Evolutionary conservation across 2,329 filamentous ascomycete species (phyloP), one percentile per base, ranked within the genome.

Genomic region (Trichoderma cornu-damae): DNA sequence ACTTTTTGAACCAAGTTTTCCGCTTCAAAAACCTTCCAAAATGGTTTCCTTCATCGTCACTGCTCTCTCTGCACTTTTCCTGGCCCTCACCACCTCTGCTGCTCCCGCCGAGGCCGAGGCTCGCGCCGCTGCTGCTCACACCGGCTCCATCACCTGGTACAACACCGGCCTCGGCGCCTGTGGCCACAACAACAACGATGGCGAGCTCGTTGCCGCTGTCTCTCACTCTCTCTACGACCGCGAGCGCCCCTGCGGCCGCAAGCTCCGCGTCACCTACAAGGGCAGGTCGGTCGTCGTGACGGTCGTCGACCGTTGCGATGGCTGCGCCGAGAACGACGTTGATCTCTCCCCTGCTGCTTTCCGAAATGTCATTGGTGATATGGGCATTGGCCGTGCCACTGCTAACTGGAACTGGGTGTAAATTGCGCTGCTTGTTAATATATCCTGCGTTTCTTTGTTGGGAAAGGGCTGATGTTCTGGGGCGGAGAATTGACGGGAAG

Each of bases 221-320:
- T 86, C 85, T 2, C 81, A 86, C 64, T 66, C 78, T n/a, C 67
- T 88, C 4, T 93, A 83, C 66, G 87, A 91, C 68, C 77, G 82
- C 0, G 75, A 75, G 1, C 72, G 73, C 3, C 67, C 73, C 1
- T 93, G 89, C 65, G 85, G 85, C 2, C 75, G 76, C 65, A 83
- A 77, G 68, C 80, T 94, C n/a, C 76, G 85, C 24, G 79, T 89
- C 26, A 75, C 72, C 46, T 73, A 84, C 58, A 72, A 73, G 32
- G 69, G 62, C 48, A 64, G 63, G 42, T 61, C 78, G 38, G 76
- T 84, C 11, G 82, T 85, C 62, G 77, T 89, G 24, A 84, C 73
- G 18, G 82, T 90, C 6, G 85, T 89, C 5, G 87, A 90, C 70
- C 77, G 86, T 51, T 90, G 87, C 72, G 68, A 60, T 0, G 77